Percentiles rank a stretch among this genome's conserved stretches.
These are phyloP conservation scores for Boehmeria nivea DNA, from an alignment of 306 rosid genomes.

Conservation along the genomic window DNA sequence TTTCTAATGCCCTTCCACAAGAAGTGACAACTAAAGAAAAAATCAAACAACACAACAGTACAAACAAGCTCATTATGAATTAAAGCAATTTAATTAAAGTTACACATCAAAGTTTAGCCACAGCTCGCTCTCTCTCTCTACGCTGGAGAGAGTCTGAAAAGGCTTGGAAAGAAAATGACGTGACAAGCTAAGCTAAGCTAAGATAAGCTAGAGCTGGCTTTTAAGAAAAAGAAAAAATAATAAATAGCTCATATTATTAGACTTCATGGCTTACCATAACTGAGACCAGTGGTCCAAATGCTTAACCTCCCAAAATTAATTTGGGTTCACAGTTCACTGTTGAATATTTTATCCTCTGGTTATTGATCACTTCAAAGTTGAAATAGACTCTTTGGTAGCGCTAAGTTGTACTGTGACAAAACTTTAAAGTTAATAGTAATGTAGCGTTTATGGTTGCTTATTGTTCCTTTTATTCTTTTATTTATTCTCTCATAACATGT, in stretches of 20 bases:
- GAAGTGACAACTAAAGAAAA: not conserved
- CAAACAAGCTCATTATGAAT: no score
- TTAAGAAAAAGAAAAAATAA: not conserved
- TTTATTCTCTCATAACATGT: no score
- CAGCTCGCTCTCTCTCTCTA: constrained; percentile 2
- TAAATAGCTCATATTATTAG: not conserved
- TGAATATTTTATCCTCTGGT: constrained; percentile 11
- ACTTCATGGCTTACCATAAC: not conserved
- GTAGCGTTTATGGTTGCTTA: not conserved
- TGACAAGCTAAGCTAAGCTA: constrained; percentile 1
- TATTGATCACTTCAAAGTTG: not conserved
- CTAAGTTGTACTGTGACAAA: not conserved
- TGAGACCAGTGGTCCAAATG: constrained; percentile 2
- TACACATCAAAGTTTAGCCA: no score
- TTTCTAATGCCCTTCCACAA: not conserved
- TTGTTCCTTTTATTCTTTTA: not conserved
- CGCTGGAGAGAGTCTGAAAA: not conserved
- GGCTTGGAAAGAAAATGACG: constrained; percentile 23
- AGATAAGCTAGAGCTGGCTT: not conserved
- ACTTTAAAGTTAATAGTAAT: not conserved
- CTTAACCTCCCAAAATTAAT: not conserved
- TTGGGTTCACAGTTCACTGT: not conserved
- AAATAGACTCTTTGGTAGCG: constrained; percentile 1
- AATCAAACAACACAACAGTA: not conserved
- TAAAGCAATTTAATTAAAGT: no score